phyloP scores from a whole-genome alignment of 495 filamentous ascomycete species.

The Penicillium flavigenum region DNA sequence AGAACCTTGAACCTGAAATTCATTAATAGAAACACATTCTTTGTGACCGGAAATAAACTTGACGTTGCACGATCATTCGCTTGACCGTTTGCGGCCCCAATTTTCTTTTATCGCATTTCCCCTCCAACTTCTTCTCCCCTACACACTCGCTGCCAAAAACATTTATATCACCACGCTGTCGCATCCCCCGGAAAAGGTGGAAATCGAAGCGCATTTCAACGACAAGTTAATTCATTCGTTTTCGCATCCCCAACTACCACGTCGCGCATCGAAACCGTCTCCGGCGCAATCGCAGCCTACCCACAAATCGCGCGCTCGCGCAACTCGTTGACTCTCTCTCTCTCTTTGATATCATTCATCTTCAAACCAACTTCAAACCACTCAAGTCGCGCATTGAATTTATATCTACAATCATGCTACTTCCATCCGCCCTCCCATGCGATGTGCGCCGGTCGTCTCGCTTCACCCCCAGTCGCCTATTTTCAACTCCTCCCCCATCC shows the following conservation, averaged over 20 bases:
- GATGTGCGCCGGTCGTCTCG: constrained; percentile 57
- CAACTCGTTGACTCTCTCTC: constrained; percentile 6
- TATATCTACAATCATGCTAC: constrained; percentile 54
- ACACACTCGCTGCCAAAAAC: constrained; percentile 21
- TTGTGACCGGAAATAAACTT: constrained; percentile 12
- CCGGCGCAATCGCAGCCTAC: constrained; percentile 41
- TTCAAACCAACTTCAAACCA: constrained; percentile 8
- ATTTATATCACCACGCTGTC: constrained; percentile 21
- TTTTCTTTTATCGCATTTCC: constrained; percentile 28
- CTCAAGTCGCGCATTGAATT: constrained; percentile 4
- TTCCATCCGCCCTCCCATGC: constrained; percentile 70
- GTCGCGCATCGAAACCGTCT: constrained; percentile 29
- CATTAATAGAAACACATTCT: constrained; percentile 5
- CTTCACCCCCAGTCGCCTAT: constrained; percentile 60
- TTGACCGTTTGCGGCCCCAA: constrained; percentile 33
- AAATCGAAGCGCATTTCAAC: constrained; percentile 32
- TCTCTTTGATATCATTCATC: neutral
- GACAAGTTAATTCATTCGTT: constrained; percentile 20
- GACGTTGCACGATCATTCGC: constrained; percentile 26
- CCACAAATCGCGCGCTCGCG: constrained; percentile 23
- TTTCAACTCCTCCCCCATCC: constrained; percentile 60
- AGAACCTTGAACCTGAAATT: neutral
- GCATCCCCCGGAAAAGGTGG: constrained; percentile 32
- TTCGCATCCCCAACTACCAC: constrained; percentile 19
- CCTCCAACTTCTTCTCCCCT: constrained; percentile 27